Evolutionary conservation across 2,329 filamentous ascomycete genomes (phyloP), one percentile per base, ranked within the genome.

Genomic region (Calycina herbarum): DNA sequence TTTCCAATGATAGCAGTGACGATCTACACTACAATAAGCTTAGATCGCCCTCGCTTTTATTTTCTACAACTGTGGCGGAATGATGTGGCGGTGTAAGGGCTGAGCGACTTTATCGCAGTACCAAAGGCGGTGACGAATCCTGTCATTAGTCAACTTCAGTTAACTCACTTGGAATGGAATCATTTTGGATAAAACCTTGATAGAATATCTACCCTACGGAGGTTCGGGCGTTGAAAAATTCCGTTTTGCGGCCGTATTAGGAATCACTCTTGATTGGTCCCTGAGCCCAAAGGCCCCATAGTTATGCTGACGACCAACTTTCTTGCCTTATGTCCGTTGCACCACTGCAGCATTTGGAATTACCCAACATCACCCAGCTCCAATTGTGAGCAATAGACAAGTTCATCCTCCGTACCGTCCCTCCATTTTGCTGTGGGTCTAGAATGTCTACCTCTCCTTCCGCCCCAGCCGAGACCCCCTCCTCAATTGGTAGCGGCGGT

Each of bases 401-500:
- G 10, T 13, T 24, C n/a, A 13, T 27, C 24, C 48, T 27, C 20
- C 48, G 48, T 54, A 2, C 38, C 38, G 48, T 27, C 48, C 10
- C 8, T 54, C 24, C 17, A n/a, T 45, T 54, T 24, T 54, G 48
- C 48, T 24, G 5, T 20, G 3, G 10, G 20, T 2, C 48, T 24
- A 54, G 5, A 13, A 54, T 54, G 56, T 57, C 56, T 13, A 57
- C 56, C 56, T 33, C 56, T 31, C 27, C 56, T n/a, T 20, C 56
- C 31, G 29, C 15, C 29, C 27, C 56, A 17, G 56, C 56, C n/a
- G 56, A 57, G 31, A 57, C 54, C 13, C 31, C 54, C 31, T n/a
- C 54, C 54, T 57, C 29, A 13, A 31, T n/a, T n/a, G 27, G 15
- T 27, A 62, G 59, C 40, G 59, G 42, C 11, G n/a, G 59, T n/a